Evolutionary conservation across 2,329 filamentous ascomycete genomes (phyloP).

Genomic region (Rosellinia necatrix): DNA sequence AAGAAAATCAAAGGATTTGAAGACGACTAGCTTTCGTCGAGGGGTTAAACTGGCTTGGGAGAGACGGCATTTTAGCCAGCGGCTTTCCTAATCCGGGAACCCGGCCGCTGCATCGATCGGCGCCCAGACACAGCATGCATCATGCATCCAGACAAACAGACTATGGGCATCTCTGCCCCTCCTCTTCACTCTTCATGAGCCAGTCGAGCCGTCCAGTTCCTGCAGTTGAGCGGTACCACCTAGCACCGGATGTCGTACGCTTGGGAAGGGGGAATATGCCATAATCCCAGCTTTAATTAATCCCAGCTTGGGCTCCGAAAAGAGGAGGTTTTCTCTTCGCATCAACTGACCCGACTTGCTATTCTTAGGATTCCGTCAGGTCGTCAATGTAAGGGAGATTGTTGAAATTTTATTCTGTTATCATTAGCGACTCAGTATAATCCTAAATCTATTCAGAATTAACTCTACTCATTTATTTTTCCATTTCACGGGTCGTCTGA

Average conservation of each 20-base stretch:
- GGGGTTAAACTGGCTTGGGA: slow-evolving; percentile 5
- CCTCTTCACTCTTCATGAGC: slow-evolving; percentile 15
- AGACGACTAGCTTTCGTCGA: slow-evolving; percentile 15
- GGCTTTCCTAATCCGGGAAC: slow-evolving; percentile 23
- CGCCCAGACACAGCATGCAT: background rate
- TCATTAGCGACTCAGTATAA: background rate
- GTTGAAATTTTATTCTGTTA: background rate
- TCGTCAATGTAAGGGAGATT: background rate
- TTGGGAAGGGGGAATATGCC: background rate
- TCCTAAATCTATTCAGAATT: background rate
- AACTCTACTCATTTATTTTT: background rate
- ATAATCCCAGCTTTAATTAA: background rate
- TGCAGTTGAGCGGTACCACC: background rate
- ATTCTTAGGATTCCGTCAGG: background rate
- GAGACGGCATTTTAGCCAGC: slow-evolving; percentile 16
- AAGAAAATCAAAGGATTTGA: slow-evolving; percentile 11
- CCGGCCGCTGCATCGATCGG: slow-evolving; percentile 11
- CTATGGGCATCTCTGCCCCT: slow-evolving; percentile 1
- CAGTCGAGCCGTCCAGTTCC: slow-evolving; percentile 1
- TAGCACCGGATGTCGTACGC: slow-evolving; percentile 10
- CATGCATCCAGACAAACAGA: background rate
- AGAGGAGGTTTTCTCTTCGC: background rate
- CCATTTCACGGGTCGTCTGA: background rate
- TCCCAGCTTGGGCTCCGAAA: background rate
- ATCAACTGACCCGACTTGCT: background rate